Conservation (phyloP, 2,329 filamentous ascomycete species). For the Tolypocladium tropicale region DNA sequence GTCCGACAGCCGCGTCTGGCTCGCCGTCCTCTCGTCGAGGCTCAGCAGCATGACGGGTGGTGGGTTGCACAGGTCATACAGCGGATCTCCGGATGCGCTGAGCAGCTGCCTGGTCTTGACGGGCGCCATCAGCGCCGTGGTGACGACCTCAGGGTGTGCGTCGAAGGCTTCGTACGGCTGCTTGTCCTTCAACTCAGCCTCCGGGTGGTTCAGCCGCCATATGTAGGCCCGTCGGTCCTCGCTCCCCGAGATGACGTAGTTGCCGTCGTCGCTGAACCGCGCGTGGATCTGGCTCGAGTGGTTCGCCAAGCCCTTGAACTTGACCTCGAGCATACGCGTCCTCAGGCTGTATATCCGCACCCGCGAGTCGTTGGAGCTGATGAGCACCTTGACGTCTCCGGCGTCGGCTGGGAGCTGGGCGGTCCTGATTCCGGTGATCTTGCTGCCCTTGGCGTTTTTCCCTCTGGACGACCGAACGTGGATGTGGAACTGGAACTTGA, state of each 20-base stretch:
- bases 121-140: slow-evolving; percentile 79
- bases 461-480: slow-evolving; percentile 89
- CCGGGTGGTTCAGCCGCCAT: slow-evolving; percentile 51
- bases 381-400: slow-evolving; percentile 69
- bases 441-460: slow-evolving; percentile 91
- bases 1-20: slow-evolving; percentile 28
- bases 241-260: slow-evolving; percentile 83
- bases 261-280: slow-evolving; percentile 75
- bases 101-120: slow-evolving; percentile 67
- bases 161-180: slow-evolving; percentile 82
- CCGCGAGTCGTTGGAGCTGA: slow-evolving; percentile 92
- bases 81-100: slow-evolving; percentile 72
- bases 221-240: slow-evolving; percentile 87
- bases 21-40: slow-evolving; percentile 48
- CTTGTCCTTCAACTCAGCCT: slow-evolving; percentile 64
- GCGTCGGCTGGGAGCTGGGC: slow-evolving; percentile 38
- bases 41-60: slow-evolving; percentile 77
- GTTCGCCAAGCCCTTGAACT: slow-evolving; percentile 88
- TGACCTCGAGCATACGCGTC: slow-evolving; percentile 76
- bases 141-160: slow-evolving; percentile 80
- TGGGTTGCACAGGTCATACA: slow-evolving; percentile 96
- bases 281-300: slow-evolving; percentile 83
- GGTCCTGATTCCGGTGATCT: slow-evolving; percentile 89
- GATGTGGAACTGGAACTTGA: slow-evolving; percentile 76
- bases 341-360: slow-evolving; percentile 81